Evolutionary conservation across 768 basidiomycete species (phyloP), one percentile per base, ranked within the genome.

Genomic region (Phylloporus rhodoxanthus): DNA sequence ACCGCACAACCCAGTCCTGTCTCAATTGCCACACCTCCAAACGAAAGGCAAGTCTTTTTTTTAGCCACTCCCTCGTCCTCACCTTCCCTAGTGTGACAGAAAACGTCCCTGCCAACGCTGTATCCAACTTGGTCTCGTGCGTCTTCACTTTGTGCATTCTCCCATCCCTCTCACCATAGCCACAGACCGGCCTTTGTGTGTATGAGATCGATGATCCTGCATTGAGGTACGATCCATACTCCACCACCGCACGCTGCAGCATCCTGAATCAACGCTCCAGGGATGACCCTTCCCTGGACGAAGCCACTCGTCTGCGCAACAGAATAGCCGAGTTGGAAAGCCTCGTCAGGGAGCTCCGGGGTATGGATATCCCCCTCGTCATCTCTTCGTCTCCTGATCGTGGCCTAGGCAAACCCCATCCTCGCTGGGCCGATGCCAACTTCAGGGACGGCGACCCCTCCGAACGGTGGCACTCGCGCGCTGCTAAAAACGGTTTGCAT

Each of bases 151-250:
- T 23, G 15, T 28, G 43, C 38, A 20, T 2, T 44, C 30, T 36
- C 48, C 32, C 34, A 26, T 28, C 56, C 52, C 41, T 43, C 53
- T 56, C 38, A 41, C 45, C 50, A 2, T 43, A 19, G 14, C 57
- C 43, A 2, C 6, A 91, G 88, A 94, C 92, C 19, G 92, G 92
- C 44, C 85, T 94, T 15, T 95, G 92, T 66, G 91, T 95, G 1
- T 95, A 95, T 58, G 92, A 95, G 63, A 87, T 94, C 55, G 92
- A 94, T 64, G 91, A 91, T 68, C 88, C 88, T 13, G 83, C 85
- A 9, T 70, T 87, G 32, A 77, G 87, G 89, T 87, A 56, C 15
- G 54, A 19, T 32, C n/a, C 50, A 7, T 23, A 13, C 17, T 43
- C 32, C 43, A 43, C 46, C 29, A 3, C 2, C 4, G 4, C 29